Base-by-base conservation (phyloP, 2,329 filamentous ascomycete species). In the Neocucurbitaria cava region DNA sequence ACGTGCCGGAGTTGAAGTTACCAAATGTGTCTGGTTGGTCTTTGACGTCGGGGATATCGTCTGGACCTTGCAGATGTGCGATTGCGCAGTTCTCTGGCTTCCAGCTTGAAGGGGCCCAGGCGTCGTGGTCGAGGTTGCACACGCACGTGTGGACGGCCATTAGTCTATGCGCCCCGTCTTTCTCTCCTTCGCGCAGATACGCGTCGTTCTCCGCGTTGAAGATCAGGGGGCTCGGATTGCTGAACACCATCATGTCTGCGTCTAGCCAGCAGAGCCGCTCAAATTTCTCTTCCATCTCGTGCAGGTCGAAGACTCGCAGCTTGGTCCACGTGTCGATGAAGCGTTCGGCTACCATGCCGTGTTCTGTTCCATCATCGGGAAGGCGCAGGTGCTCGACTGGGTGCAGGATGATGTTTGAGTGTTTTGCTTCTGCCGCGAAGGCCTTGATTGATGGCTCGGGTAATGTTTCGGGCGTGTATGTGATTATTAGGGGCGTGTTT, bases 301-400 rank as follows among this genome's bases (percentile, higher is more conserved):
- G 68, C 56, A 81, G 54, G 50, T 82, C 77, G 61, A 84, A 84
- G 20, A 83, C 81, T n/a, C 80, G 78, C 3, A 85, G 73, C 61
- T 84, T 84, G 2, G 82, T 84, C 79, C 81, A 84, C 3, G 82
- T 84, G 58, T 84, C 82, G 52, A 74, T 75, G 68, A 84, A 84
- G 20, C 82, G 77, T 52, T 82, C 77, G 1, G 82, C 81, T 28
- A 84, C 81, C 52, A 77, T 73, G 36, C 76, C 73, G 45, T 74
- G 65, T 21, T 61, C 58, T 0, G 62, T 62, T 13, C 62, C 62
- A 53, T 64, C 58, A 17, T 63, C 61, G 0, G 74, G 67, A 20
- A 80, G 76, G 4, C 77, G 68, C 1, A 84, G 68, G 18, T 77
- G 74, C 15, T 77, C 66, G 44, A 81, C 75, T 15, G 73, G 61